Percentiles rank a stretch among this genome's conserved stretches.
Conservation (phyloP, 768 basidiomycete genomes). For the Myochromella boudieri region DNA sequence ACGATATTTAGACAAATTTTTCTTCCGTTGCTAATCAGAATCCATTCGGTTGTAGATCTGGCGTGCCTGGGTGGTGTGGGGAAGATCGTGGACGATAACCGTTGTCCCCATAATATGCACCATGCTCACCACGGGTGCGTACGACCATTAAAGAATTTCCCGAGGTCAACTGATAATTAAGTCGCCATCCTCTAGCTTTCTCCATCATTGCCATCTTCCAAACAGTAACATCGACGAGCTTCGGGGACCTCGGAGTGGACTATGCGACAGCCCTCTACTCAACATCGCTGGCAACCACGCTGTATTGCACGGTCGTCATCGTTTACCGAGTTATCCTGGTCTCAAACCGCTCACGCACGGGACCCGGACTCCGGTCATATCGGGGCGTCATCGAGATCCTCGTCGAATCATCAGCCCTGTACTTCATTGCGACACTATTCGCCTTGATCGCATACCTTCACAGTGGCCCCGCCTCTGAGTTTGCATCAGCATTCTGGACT, state of each 20-base stretch:
- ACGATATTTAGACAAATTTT: neutral
- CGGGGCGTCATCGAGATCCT: conserved; percentile 18
- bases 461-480: conserved; percentile 17
- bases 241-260: conserved; percentile 15
- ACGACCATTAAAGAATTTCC: neutral
- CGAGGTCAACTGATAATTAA: neutral
- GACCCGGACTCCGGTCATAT: conserved; percentile 12
- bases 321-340: conserved; percentile 13
- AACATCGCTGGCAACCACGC: conserved; percentile 15
- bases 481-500: conserved; percentile 19
- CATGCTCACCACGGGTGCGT: conserved; percentile 13
- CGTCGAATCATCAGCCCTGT: conserved; percentile 16
- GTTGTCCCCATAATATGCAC: conserved; percentile 13
- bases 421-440: conserved; percentile 18
- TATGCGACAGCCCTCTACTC: conserved; percentile 17
- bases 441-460: conserved; percentile 13
- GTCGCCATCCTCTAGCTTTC: conserved; percentile 6
- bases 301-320: conserved; percentile 16
- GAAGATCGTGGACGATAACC: conserved; percentile 9
- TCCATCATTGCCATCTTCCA: conserved; percentile 15
- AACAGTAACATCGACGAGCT: conserved; percentile 13
- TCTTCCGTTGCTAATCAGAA: neutral
- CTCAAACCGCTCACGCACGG: neutral
- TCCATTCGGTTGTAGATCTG: conserved; percentile 10
- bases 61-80: conserved; percentile 18